phyloP scores from a whole-genome alignment of 139 green algal genomes.

The Chlamydomonas eustigma region DNA sequence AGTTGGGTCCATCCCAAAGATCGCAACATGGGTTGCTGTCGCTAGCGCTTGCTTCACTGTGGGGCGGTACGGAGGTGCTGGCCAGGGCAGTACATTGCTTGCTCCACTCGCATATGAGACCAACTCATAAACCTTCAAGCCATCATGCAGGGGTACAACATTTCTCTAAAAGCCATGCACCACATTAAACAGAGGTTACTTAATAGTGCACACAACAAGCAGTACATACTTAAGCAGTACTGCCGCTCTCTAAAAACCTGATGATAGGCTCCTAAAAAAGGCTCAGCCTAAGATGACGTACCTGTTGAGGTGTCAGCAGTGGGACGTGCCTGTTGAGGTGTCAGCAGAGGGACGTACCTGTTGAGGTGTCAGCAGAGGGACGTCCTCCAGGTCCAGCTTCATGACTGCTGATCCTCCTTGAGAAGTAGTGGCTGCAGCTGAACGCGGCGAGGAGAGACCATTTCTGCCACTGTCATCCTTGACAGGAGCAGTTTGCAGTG shows the following conservation, averaged over 20 bases:
- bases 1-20: background rate
- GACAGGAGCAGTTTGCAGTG: background rate
- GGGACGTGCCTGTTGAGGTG: too few species aligned
- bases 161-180: too few species aligned
- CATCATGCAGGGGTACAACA: too few species aligned
- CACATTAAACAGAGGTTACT: too few species aligned
- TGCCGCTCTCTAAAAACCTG: background rate
- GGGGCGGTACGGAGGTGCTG: background rate
- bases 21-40: background rate
- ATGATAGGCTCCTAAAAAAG: too few species aligned
- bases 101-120: constrained; percentile 8
- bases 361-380: constrained; percentile 15
- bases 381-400: constrained; percentile 14
- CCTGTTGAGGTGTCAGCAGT: too few species aligned
- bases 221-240: background rate
- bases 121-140: constrained; percentile 14
- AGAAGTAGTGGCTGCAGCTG: too few species aligned
- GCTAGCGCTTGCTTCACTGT: constrained; percentile 3
- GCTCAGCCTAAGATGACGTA: too few species aligned
- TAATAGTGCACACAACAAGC: background rate
- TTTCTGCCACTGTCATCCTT: background rate
- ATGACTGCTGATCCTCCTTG: background rate
- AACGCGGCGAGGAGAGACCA: too few species aligned
- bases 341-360: constrained; percentile 5
- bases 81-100: background rate